A percentile compares a stretch with the other conserved stretches of the same genome.
Evolutionary conservation across 805 yeast genomes (phyloP).

Genomic region (Middelhovenomyces tepae): DNA sequence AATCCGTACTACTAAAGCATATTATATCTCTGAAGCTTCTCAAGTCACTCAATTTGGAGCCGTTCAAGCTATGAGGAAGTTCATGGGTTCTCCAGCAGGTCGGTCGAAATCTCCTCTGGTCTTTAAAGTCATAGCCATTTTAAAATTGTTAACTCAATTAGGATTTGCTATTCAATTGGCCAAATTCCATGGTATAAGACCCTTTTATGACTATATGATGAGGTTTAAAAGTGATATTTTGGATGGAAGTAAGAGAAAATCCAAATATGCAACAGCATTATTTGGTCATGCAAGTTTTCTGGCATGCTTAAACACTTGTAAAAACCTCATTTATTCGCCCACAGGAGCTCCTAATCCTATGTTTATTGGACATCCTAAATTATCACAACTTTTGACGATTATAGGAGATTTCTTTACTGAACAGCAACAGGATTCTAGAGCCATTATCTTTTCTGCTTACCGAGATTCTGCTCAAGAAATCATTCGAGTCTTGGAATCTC

Average conservation of each 20-base stretch:
- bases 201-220: conserved; percentile 59
- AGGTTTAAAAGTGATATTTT: conserved; percentile 34
- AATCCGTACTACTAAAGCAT: conserved; percentile 56
- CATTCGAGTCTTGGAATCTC: conserved; percentile 43
- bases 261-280: conserved; percentile 50
- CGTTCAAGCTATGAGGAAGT: conserved; percentile 55
- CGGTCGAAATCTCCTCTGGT: conserved; percentile 15
- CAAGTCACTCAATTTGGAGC: conserved; percentile 63
- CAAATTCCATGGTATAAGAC: conserved; percentile 71
- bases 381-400: conserved; percentile 50
- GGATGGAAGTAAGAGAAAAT: conserved; percentile 14
- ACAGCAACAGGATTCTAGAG: conserved; percentile 39
- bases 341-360: conserved; percentile 11
- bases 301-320: conserved; percentile 37
- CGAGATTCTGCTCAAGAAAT: conserved; percentile 89
- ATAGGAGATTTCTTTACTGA: conserved; percentile 45
- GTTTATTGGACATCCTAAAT: conserved; percentile 62
- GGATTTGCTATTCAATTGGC: conserved; percentile 49
- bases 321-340: conserved; percentile 31
- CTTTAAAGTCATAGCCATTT: conserved; percentile 20
- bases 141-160: conserved; percentile 56
- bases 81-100: conserved; percentile 17
- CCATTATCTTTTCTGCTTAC: conserved; percentile 79
- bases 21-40: conserved; percentile 57
- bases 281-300: conserved; percentile 44